These are phyloP conservation scores for Camelina sativa DNA, from an alignment of 345 rosid genomes.

Conservation along the genomic window DNA sequence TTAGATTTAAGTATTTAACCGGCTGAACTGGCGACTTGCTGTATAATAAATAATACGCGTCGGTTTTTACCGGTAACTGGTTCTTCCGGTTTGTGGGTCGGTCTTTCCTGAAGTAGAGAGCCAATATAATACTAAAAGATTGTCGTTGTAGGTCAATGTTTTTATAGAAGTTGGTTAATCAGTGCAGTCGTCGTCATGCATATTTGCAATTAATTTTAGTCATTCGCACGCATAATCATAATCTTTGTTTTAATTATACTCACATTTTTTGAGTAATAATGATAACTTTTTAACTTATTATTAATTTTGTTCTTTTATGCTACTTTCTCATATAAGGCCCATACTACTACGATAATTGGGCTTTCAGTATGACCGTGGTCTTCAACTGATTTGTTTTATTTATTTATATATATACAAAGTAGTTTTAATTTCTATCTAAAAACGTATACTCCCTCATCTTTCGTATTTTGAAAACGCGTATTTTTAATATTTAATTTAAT, in stretches of 20 bases:
- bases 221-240: conserved; percentile 11
- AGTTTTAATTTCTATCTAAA: not conserved
- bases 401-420: too few species aligned
- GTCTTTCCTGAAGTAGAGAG: not conserved
- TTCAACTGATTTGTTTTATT: too few species aligned
- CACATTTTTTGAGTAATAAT: not conserved
- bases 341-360: conserved; percentile 3
- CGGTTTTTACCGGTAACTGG: conserved; percentile 32
- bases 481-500: too few species aligned
- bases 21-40: conserved; percentile 34
- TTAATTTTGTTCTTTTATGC: not conserved
- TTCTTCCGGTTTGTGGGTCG: conserved; percentile 40
- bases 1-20: conserved; percentile 15
- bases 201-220: not conserved
- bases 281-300: not conserved
- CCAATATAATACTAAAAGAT: not conserved
- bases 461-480: too few species aligned
- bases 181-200: not conserved
- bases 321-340: not conserved
- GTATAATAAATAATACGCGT: conserved; percentile 22
- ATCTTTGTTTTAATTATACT: not conserved
- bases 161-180: not conserved
- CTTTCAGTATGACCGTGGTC: not conserved
- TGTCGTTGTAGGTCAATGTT: not conserved
- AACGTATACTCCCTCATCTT: not conserved